Percentiles rank a stretch among this genome's conserved stretches.
Conservation (phyloP, 176 grass and related monocot species). For the Chloris gayana region DNA sequence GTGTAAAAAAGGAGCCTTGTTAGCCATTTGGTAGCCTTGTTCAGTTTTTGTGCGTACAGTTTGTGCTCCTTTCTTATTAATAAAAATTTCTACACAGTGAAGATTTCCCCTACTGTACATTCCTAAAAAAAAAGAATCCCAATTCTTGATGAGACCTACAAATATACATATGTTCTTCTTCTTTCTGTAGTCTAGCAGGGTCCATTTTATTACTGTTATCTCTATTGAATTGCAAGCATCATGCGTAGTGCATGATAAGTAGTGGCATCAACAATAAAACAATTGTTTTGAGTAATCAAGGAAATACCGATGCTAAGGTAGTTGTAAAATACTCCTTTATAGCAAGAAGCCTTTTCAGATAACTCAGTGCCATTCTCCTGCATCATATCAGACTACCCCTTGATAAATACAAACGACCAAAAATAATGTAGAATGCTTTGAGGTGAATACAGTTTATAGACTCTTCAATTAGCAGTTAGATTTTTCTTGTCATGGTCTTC, state of each 20-base stretch:
- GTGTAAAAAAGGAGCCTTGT: too few species aligned
- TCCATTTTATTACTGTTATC: neutral
- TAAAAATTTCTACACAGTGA: too few species aligned
- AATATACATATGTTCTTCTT: neutral
- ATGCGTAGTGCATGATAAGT: slow-evolving; percentile 4
- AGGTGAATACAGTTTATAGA: neutral
- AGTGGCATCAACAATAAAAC: slow-evolving; percentile 16
- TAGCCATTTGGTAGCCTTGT: too few species aligned
- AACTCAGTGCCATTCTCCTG: slow-evolving; percentile 70
- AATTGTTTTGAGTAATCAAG: slow-evolving; percentile 29
- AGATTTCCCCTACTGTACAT: too few species aligned
- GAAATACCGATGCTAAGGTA: slow-evolving; percentile 96
- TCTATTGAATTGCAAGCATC: neutral
- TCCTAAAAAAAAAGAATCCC: too few species aligned
- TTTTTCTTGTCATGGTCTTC: neutral
- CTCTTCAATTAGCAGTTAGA: neutral
- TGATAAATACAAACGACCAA: neutral
- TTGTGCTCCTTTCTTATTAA: too few species aligned
- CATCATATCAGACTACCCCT: slow-evolving; percentile 35
- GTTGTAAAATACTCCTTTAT: slow-evolving; percentile 94
- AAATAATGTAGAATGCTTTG: neutral
- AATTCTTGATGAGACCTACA: slow-evolving; percentile 17
- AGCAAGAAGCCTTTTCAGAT: slow-evolving; percentile 83
- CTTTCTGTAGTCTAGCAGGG: neutral
- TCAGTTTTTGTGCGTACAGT: too few species aligned